Conservation (phyloP, 1,139 yeast genomes). For the Candida albicans region DNA sequence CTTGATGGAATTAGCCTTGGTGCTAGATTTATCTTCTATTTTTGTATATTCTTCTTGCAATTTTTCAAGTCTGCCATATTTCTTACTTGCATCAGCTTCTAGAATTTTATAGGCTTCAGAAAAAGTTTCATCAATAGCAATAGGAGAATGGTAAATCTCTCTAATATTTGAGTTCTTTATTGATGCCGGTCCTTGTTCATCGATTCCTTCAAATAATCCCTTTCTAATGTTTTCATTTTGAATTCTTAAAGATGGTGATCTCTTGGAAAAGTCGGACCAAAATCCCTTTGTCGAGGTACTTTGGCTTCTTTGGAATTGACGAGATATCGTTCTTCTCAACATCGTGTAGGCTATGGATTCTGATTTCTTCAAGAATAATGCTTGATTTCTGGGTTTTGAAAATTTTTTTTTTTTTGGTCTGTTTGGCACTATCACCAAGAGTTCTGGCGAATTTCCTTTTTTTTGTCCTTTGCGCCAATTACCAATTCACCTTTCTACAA, state of each 20-base stretch:
- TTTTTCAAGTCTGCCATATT: slow-evolving; percentile 22
- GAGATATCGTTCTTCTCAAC: slow-evolving; percentile 8
- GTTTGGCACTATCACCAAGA: too few species aligned
- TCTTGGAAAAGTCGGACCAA: slow-evolving; percentile 48
- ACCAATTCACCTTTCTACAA: too few species aligned
- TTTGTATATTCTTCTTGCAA: slow-evolving; percentile 11
- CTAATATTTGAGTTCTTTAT: slow-evolving; percentile 18
- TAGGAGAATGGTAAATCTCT: slow-evolving; percentile 60
- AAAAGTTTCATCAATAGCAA: slow-evolving; percentile 70
- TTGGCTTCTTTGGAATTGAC: slow-evolving; percentile 9
- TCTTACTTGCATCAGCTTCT: slow-evolving; percentile 39
- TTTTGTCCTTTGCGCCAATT: neutral
- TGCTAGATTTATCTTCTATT: slow-evolving; percentile 6
- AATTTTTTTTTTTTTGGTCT: neutral
- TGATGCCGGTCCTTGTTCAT: slow-evolving; percentile 34
- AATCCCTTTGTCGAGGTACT: slow-evolving; percentile 28
- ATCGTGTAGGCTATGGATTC: neutral
- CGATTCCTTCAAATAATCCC: slow-evolving; percentile 35
- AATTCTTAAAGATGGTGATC: slow-evolving; percentile 42
- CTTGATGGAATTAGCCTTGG: slow-evolving; percentile 10
- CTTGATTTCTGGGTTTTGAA: neutral
- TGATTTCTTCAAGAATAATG: neutral
- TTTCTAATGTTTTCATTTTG: slow-evolving; percentile 27
- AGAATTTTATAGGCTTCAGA: slow-evolving; percentile 63
- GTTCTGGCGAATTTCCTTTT: neutral